Conservation (phyloP, 2,329 filamentous ascomycete species). For the Ophiosphaerella herpotricha region DNA sequence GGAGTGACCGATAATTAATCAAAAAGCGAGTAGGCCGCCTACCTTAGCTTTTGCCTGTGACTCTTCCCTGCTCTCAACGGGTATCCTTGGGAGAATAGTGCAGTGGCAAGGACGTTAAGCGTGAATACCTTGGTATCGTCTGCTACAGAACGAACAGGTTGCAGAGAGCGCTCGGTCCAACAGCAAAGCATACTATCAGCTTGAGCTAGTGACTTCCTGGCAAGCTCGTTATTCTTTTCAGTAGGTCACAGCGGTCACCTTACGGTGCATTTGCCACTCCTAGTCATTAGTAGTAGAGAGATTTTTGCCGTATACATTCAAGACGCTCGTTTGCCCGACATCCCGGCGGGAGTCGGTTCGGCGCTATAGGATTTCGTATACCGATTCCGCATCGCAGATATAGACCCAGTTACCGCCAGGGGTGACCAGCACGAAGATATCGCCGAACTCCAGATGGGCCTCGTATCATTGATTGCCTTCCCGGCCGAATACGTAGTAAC, state of each 20-base stretch:
- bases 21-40: too few species aligned
- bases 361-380: constrained; percentile 10
- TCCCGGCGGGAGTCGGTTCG: constrained; percentile 12
- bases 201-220: constrained; percentile 23
- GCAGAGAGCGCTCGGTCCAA: constrained; percentile 11
- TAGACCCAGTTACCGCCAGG: constrained; percentile 5
- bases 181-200: constrained; percentile 17
- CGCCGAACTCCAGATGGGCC: not conserved
- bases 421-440: constrained; percentile 5
- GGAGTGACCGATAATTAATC: too few species aligned
- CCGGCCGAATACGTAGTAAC: constrained; percentile 10
- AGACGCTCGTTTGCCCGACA: constrained; percentile 17
- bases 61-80: not conserved
- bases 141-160: constrained; percentile 2
- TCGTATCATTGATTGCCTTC: constrained; percentile 4
- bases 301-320: constrained; percentile 28
- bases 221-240: constrained; percentile 31
- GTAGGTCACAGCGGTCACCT: constrained; percentile 24
- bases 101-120: constrained; percentile 17
- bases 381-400: constrained; percentile 8
- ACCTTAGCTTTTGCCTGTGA: not conserved
- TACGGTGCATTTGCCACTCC: constrained; percentile 32
- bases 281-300: constrained; percentile 22
- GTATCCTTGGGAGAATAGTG: constrained; percentile 13
- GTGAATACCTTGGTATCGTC: constrained; percentile 15